Evolutionary conservation across 140 eudicot species (phyloP).

Genomic region (Oenanthe javanica): DNA sequence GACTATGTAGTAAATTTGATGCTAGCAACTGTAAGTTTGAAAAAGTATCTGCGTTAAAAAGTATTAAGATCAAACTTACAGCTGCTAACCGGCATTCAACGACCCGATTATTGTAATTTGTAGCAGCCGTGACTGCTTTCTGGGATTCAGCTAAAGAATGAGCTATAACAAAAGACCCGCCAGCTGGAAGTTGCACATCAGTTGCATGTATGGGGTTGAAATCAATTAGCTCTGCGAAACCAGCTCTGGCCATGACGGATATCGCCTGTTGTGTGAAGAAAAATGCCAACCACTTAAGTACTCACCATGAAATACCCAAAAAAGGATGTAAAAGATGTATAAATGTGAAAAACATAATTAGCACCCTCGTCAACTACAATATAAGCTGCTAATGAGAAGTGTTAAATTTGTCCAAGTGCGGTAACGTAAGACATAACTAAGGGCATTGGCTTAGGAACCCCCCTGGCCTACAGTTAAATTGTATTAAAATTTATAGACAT

Average conservation of each 20-base stretch:
- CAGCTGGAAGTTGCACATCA: constrained; percentile 90
- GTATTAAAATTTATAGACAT: too few relatives aligned
- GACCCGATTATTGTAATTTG: constrained; percentile 90
- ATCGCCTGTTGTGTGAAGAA: constrained; percentile 48
- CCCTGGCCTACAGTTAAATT: background rate
- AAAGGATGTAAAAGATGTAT: background rate
- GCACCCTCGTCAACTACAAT: background rate
- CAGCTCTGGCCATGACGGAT: constrained; percentile 84
- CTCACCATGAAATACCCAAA: background rate
- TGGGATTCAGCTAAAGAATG: constrained; percentile 94
- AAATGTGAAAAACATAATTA: background rate
- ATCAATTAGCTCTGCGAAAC: constrained; percentile 88
- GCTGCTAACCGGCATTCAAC: constrained; percentile 93
- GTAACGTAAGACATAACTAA: background rate
- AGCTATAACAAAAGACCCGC: constrained; percentile 83
- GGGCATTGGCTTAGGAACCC: background rate
- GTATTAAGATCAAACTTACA: constrained; percentile 37
- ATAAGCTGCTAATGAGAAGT: background rate
- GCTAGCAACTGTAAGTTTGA: too few relatives aligned
- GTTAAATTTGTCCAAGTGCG: background rate
- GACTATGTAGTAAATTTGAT: too few relatives aligned
- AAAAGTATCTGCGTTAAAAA: too few relatives aligned
- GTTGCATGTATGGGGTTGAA: constrained; percentile 90
- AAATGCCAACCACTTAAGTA: constrained; percentile 9
- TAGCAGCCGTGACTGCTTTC: constrained; percentile 97